These are phyloP conservation scores for Atalantia buxifolia DNA, from an alignment of 345 rosid species.

Conservation along the genomic window DNA sequence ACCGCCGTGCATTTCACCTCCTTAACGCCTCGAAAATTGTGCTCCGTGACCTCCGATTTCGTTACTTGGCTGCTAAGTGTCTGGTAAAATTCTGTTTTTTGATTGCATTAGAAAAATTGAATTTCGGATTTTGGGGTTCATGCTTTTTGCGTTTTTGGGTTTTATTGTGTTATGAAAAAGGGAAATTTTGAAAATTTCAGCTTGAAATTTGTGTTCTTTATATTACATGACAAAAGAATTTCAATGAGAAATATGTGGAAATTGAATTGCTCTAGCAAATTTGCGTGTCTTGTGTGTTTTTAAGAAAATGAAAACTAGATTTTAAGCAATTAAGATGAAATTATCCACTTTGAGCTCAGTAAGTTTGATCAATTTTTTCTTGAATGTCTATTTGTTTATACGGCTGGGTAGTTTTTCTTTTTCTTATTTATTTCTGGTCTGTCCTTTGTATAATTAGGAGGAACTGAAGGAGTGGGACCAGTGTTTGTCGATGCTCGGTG, in stretches of 20 bases:
- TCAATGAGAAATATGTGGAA: not conserved
- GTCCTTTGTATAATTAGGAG: conserved; percentile 46
- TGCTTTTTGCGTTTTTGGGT: not conserved
- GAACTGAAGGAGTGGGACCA: conserved; percentile 98
- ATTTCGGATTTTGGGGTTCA: not conserved
- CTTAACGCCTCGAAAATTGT: conserved; percentile 88
- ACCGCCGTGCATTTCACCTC: conserved; percentile 93
- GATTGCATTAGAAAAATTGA: not conserved
- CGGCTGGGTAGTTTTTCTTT: not conserved
- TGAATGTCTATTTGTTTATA: not conserved
- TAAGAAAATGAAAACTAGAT: not conserved
- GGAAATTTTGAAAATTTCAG: not conserved
- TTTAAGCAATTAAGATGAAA: not conserved
- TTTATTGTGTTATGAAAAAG: not conserved
- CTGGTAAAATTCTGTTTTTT: conserved; percentile 37
- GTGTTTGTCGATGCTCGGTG: conserved; percentile 85
- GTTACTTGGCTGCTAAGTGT: conserved; percentile 96
- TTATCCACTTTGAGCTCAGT: not conserved
- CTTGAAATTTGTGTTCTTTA: not conserved
- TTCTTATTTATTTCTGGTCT: not conserved
- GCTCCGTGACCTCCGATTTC: conserved; percentile 92
- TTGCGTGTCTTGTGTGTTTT: not conserved
- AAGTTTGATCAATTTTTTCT: not conserved
- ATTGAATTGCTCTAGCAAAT: not conserved
- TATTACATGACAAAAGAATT: not conserved